Percentiles rank a stretch among this genome's conserved stretches.
These are phyloP conservation scores for Metarhizium robertsii DNA, from an alignment of 2,329 filamentous ascomycete species.

Conservation along the genomic window DNA sequence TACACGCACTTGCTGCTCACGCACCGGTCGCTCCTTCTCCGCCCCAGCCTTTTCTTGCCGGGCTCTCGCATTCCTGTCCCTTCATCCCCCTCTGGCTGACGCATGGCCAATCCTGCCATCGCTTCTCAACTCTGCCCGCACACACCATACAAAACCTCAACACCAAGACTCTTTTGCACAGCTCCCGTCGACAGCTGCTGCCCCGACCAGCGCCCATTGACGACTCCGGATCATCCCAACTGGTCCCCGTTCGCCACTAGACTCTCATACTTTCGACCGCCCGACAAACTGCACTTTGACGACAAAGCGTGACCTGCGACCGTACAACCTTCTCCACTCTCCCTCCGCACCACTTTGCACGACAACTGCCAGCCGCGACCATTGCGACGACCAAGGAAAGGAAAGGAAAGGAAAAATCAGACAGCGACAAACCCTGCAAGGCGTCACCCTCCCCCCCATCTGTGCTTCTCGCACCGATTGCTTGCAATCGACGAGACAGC, in stretches of 20 bases:
- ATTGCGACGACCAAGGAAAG: neutral
- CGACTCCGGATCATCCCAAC: neutral
- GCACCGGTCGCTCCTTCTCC: neutral
- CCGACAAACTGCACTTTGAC: neutral
- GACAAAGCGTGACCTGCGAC: neutral
- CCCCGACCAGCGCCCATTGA: neutral
- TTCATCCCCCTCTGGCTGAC: neutral
- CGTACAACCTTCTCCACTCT: neutral
- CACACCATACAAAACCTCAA: neutral
- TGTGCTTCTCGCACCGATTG: neutral
- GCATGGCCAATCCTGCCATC: neutral
- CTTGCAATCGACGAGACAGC: neutral
- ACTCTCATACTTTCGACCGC: too few species aligned
- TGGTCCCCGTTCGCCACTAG: too few species aligned
- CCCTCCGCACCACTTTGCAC: neutral
- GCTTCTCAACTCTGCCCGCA: neutral
- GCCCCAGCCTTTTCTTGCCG: slow-evolving; percentile 1
- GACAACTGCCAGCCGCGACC: neutral
- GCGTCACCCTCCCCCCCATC: neutral
- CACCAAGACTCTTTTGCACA: neutral
- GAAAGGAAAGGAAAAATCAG: neutral
- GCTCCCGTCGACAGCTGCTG: neutral
- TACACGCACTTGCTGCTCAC: neutral
- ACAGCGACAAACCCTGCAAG: neutral
- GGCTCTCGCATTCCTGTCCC: neutral